A percentile compares a stretch with the other conserved stretches of the same genome.
Conservation (phyloP, 208 protist genomes). For the Balamuthia mandrillaris region DNA sequence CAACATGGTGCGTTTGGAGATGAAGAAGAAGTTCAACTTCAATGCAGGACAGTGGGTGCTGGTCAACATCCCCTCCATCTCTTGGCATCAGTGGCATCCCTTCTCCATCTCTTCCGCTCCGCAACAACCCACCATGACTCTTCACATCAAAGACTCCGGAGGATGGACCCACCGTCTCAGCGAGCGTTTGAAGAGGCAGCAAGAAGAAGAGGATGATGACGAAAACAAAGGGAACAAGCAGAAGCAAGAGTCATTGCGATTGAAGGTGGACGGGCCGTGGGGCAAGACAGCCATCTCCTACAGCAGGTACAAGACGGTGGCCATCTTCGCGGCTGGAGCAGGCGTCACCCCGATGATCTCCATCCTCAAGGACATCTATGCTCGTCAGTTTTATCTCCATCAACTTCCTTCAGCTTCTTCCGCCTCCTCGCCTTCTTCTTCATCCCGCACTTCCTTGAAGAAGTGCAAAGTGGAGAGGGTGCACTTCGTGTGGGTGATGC, state of each 20-base stretch:
- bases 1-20: background rate
- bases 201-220: no score
- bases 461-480: background rate
- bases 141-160: background rate
- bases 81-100: background rate
- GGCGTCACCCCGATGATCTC: constrained; percentile 29
- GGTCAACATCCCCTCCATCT: background rate
- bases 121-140: constrained; percentile 5
- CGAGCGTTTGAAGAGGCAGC: background rate
- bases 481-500: background rate
- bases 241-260: no score
- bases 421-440: background rate
- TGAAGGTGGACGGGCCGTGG: constrained; percentile 14
- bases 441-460: background rate
- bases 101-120: constrained; percentile 25
- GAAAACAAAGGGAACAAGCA: no score
- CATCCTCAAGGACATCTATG: constrained; percentile 17
- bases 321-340: background rate
- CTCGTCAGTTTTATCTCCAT: background rate
- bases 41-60: constrained; percentile 3
- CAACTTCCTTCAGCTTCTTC: background rate
- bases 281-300: constrained; percentile 4
- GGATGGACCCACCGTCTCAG: constrained; percentile 2
- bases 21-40: constrained; percentile 18
- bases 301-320: background rate